Base-by-base conservation (phyloP, 75 land plant genomes). In the Isoetes taiwanensis region DNA sequence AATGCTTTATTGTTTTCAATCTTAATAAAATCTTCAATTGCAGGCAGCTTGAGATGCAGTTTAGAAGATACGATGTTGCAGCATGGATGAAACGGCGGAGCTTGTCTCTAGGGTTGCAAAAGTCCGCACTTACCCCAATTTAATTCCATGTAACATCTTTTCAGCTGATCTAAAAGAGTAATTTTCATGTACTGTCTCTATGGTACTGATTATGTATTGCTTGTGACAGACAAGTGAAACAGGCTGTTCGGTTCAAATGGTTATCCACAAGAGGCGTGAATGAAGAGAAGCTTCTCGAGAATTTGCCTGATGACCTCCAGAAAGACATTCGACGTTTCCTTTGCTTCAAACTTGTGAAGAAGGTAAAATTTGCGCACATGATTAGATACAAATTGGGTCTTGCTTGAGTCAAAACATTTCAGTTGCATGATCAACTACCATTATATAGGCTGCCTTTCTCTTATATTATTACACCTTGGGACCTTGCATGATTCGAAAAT, bases 21-120 rank as follows among this genome's bases (percentile, higher is more conserved):
- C n/a, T n/a, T n/a, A n/a, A n/a, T n/a, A n/a, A n/a, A n/a, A n/a
- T n/a, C n/a, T n/a, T n/a, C n/a, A n/a, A 19, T 46, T n/a, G 16
- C 59, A 91, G 98, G 87, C 78, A 69, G 64, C 54, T 78, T 35
- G 98, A 91, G 65, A 81, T 87, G 95, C 79, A 82, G 52, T 61
- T 91, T 43, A 71, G 85, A 38, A 65, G 78, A 17, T 87, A 81
- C 48, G 98, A 91, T 67, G 83, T 87, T 14, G 95, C 83, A 62
- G 69, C 59, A 28, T 87, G 89, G 89, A 91, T 91, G 98, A 71
- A 62, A 28, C 88, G 80, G 43, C 80, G 98, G 1, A 80, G 82
- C 10, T 57, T 91, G 48, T 85, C 94, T 12, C 63, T 59, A 26
- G 50, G 60, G 1, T 40, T 87, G 33, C 75, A 76, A 52, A 80